A percentile compares a stretch with the other conserved stretches of the same genome.
phyloP scores from a whole-genome alignment of 148 eudicot genomes.

The Amaranthus cruentus region DNA sequence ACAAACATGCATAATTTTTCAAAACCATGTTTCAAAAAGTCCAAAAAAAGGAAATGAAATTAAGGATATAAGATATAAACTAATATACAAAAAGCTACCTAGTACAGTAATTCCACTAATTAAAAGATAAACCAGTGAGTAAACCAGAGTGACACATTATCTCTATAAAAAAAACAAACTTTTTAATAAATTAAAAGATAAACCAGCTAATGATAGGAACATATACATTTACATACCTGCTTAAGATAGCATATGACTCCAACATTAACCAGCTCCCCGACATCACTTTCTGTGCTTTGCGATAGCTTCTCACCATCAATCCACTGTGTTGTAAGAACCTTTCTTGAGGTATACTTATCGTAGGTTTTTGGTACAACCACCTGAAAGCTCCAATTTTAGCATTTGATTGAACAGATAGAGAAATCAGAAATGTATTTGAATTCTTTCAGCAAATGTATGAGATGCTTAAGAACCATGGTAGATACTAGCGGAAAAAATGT shows the following conservation, averaged over 20 bases:
- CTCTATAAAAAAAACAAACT: neutral
- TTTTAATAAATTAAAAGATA: neutral
- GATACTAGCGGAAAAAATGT: no score
- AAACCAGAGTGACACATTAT: no score
- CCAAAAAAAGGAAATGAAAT: neutral
- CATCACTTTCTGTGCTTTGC: slow-evolving; percentile 95
- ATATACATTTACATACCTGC: slow-evolving; percentile 55
- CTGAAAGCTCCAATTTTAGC: slow-evolving; percentile 28
- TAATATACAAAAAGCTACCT: neutral
- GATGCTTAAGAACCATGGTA: neutral
- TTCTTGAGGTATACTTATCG: slow-evolving; percentile 80
- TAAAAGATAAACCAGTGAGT: neutral
- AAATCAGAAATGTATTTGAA: neutral
- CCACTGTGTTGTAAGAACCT: slow-evolving; percentile 96
- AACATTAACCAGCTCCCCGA: slow-evolving; percentile 93
- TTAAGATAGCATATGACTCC: slow-evolving; percentile 99
- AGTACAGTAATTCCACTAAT: no score
- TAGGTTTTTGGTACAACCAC: slow-evolving; percentile 93
- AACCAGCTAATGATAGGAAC: neutral
- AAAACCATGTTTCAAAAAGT: neutral
- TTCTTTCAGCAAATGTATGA: neutral
- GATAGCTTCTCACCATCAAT: slow-evolving; percentile 97
- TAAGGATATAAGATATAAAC: neutral
- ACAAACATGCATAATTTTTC: neutral
- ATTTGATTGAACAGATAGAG: neutral